Evolutionary conservation across 2,329 filamentous ascomycete genomes (phyloP), one percentile per base, ranked within the genome.

Genomic region (Dactylella cylindrospora): DNA sequence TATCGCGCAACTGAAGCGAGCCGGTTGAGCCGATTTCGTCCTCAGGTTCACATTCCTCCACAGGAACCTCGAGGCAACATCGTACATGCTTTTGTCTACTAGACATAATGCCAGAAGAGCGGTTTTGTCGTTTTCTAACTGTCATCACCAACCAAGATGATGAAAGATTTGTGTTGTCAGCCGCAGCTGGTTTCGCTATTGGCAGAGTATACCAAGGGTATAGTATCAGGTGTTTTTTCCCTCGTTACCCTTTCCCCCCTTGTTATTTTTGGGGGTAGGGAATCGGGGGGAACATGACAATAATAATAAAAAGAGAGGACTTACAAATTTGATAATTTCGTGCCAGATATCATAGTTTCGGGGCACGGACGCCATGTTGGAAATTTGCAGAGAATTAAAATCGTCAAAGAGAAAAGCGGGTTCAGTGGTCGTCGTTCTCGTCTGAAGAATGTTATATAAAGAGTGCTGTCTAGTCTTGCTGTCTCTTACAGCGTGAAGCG

Each of bases 91-190:
- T 38, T 62, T 62, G n/a, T 62, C 57, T 19, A 54, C 57, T 25
- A 62, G 49, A 43, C 57, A 62, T 38, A 62, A 25, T 39, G 49
- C 57, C 45, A 54, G 50, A 47, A 62, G 57, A 19, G 57, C 53
- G 38, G 57, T 49, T 49, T 62, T 62, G 12, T 62, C 57, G 38
- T 54, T 62, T 54, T 62, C 57, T 62, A 62, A 54, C 57, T 62
- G 38, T 44, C 17, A 45, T 62, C 15, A 44, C 49, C 38, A 31
- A 29, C 19, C 22, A n/a, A n/a, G n/a, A n/a, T n/a, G n/a, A n/a
- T n/a, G n/a, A n/a, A n/a, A n/a, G n/a, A n/a, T n/a, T n/a, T n/a
- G n/a, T n/a, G n/a, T n/a, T n/a, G n/a, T n/a, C n/a, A n/a, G n/a
- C n/a, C 31, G n/a, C 15, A 19, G 35, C 17, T 10, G 28, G 13